Base-by-base conservation (phyloP, 129 eudicot genomes). In the Helianthus tuberosus region DNA sequence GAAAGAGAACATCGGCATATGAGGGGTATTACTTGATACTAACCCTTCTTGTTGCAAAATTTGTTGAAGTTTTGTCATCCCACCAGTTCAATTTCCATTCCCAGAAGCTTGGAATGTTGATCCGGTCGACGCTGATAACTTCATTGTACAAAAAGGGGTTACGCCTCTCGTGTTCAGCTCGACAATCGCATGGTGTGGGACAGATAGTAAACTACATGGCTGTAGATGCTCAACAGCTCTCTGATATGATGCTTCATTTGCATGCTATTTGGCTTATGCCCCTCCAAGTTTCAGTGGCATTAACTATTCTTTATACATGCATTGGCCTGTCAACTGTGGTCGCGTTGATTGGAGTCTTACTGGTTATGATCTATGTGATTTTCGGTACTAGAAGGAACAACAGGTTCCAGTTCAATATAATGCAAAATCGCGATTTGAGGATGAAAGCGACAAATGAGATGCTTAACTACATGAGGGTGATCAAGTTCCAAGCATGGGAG, bases 401-500 rank as follows among this genome's bases (percentile, higher is more conserved):
- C 74, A 35, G 75, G 57, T 92, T 74, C 76, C 94, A 92, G 29
- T 83, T 71, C 65, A 83, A 65, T 69, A 60, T 87, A 12, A 92
- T 92, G 98, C 77, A 64, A 54, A 66, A 80, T 36, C 87, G 96
- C 1, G 98, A 93, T 54, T 86, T 80, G 27, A 84, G 98, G 77
- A 88, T 93, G 96, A 93, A 93, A 75, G 96, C 98, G 3, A 89
- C 89, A 0, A 92, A 92, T 35, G 98, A 92, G 77, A 92, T 89
- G 98, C 93, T 92, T 32, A 89, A 70, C 74, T 89, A 89, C 74
- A 92, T 92, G 97, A 75, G 97, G 16, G 96, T 86, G 46, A 91
- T 93, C 17, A 93, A 93, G 82, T 89, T 89, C 66, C 98, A 93
- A 67, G 98, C 98, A 39, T 93, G 98, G 97, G 97, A 92, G 75